Base-by-base conservation (phyloP, 371 early-diverging fungal species). In the Mucor velutinosus region DNA sequence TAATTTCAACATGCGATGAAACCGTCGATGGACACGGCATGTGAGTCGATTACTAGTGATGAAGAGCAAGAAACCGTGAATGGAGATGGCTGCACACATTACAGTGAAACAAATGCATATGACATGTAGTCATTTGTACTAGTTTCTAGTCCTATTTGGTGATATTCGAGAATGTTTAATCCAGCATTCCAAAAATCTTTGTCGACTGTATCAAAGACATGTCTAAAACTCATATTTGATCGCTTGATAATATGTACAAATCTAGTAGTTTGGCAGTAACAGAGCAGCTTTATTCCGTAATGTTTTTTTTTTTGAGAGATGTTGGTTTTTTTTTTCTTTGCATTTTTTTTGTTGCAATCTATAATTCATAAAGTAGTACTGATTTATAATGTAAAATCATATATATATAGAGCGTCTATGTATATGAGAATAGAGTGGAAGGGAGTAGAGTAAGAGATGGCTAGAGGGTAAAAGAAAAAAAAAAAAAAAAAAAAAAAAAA, bases 121-220 rank as follows among this genome's bases (percentile, higher is more conserved):
- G 45, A 45, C 45, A 45, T 45, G 19, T 45, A 45, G 45, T 45
- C 12, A 51, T 51, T 51, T 51, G 21, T 11, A 4, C 14, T 37
- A 14, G 37, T 12, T 37, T 37, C 37, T 14, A 8, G 7, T 37
- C 37, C 37, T 12, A 37, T 51, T 25, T 19, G 25, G 21, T 51
- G 25, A 25, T 51, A 51, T 51, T 51, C 51, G 51, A 51, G 51
- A 51, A 51, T 51, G 51, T 51, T 51, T 8, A 51, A 51, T 51
- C 23, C 51, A 51, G 51, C 51, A 51, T 51, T 51, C 51, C 51
- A 21, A 51, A 51, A 19, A 19, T 12, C 19, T n/a, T 19, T 45
- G 7, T 45, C 7, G 7, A 45, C 17, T 19, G 19, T n/a, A 23
- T 21, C 21, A n/a, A n/a, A 45, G 17, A 45, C 17, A 49, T 49